phyloP scores from a whole-genome alignment of 1,139 yeast genomes.

The Debaryomyces robertsiae region DNA sequence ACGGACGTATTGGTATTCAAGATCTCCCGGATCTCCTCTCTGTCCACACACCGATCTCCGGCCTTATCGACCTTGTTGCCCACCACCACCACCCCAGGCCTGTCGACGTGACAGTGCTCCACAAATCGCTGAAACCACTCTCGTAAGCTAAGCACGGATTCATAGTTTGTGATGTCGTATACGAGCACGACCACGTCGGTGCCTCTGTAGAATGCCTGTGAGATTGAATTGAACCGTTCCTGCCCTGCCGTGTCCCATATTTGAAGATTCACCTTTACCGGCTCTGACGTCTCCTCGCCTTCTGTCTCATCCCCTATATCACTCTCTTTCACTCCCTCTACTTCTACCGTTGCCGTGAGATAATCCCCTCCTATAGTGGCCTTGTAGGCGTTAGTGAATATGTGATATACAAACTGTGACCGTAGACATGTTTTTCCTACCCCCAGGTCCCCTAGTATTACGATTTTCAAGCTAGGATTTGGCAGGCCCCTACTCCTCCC shows the following conservation, averaged over 20 bases:
- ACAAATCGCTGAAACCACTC: conserved; percentile 56
- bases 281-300: not conserved
- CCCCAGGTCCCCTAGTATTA: conserved; percentile 60
- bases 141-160: conserved; percentile 51
- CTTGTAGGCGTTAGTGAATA: conserved; percentile 58
- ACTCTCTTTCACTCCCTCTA: not conserved
- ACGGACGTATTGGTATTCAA: conserved; percentile 31
- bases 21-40: conserved; percentile 45
- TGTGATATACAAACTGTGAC: conserved; percentile 59
- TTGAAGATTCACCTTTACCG: conserved; percentile 44
- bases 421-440: conserved; percentile 66
- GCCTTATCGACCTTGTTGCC: conserved; percentile 56
- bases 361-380: conserved; percentile 68
- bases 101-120: conserved; percentile 51
- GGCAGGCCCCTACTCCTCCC: conserved; percentile 8
- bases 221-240: conserved; percentile 61
- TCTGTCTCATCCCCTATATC: conserved; percentile 6
- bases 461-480: conserved; percentile 49
- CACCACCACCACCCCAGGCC: conserved; percentile 54
- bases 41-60: conserved; percentile 42
- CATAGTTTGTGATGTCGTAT: conserved; percentile 59
- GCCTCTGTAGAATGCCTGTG: conserved; percentile 62
- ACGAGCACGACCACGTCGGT: conserved; percentile 60
- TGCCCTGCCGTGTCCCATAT: conserved; percentile 74
- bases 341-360: conserved; percentile 46